Evolutionary conservation across 768 basidiomycete genomes (phyloP), one percentile per base, ranked within the genome.

Genomic region (Rhodotorula taiwanensis): DNA sequence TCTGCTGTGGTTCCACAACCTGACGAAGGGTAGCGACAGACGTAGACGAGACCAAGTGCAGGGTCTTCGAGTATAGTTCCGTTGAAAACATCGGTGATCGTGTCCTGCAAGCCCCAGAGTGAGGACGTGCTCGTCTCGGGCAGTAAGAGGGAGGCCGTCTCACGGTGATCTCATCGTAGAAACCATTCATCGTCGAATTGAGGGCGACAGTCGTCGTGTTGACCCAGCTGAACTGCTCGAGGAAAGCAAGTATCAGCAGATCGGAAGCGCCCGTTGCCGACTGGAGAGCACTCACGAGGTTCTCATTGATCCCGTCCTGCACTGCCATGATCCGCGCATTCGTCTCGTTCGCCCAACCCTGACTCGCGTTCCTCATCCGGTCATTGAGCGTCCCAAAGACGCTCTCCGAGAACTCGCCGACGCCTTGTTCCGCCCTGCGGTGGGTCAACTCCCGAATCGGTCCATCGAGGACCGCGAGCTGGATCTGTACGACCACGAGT

Each of bases 141-240:
- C 20, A 9, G 16, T 25, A 27, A 7, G 31, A 43, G 41, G 1
- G 41, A 23, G 30, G 0, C 30, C 6, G 34, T 13, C 52, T 27
- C 45, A 64, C 79, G 76, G 94, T 88, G 36, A 99, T 77, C 53
- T 90, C 91, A 59, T 79, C 79, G 77, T 98, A 98, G 76, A 99
- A 94, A 50, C 79, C 80, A 74, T 83, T 86, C 72, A 99, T 78
- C 5, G 94, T 95, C 70, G 79, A 78, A 75, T 99, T 99, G 56
- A 99, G 81, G 10, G 86, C 84, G 6, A 83, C 84, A 2, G 91
- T 94, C 13, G 94, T 94, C 23, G 79, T 81, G 71, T 97, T 91
- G 52, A 98, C 86, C 93, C 93, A 98, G 15, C 92, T 91, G 66
- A 98, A 94, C 50, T 98, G 77, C 30, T 6, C 7, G 34, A 21